Conservation (phyloP, 768 basidiomycete genomes). For the Podaxis rugospora region DNA sequence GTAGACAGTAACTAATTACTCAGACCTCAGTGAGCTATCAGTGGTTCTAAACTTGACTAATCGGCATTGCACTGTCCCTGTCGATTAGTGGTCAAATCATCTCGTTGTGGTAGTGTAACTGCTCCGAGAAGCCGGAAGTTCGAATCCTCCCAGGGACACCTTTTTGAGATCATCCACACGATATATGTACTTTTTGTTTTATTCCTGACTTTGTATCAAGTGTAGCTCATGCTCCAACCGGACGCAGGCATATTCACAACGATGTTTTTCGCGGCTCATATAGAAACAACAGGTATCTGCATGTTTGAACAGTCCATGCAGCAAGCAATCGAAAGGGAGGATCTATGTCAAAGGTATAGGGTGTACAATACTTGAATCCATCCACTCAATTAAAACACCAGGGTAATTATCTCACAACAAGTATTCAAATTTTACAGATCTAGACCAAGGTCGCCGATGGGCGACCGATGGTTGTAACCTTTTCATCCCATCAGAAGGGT, state of each 20-base stretch:
- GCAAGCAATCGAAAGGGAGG: not conserved
- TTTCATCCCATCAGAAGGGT: not conserved
- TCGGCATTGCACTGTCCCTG: conserved; percentile 10
- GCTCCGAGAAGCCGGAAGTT: conserved; percentile 20
- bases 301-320: not conserved
- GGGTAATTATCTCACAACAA: not conserved
- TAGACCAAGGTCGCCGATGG: not conserved
- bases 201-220: not conserved
- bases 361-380: not conserved
- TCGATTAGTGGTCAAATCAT: conserved; percentile 22
- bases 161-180: not conserved
- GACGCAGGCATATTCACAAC: no score
- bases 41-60: no score
- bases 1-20: no score
- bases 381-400: not conserved
- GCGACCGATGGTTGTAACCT: conserved; percentile 10
- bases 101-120: conserved; percentile 15
- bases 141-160: conserved; percentile 20
- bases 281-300: not conserved
- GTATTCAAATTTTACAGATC: not conserved
- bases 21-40: no score
- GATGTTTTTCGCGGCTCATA: no score
- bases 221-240: no score
- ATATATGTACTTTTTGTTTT: not conserved
- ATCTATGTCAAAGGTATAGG: conserved; percentile 3